Conservation (phyloP, 257 asterid species). For the Solanum bulbocastanum region DNA sequence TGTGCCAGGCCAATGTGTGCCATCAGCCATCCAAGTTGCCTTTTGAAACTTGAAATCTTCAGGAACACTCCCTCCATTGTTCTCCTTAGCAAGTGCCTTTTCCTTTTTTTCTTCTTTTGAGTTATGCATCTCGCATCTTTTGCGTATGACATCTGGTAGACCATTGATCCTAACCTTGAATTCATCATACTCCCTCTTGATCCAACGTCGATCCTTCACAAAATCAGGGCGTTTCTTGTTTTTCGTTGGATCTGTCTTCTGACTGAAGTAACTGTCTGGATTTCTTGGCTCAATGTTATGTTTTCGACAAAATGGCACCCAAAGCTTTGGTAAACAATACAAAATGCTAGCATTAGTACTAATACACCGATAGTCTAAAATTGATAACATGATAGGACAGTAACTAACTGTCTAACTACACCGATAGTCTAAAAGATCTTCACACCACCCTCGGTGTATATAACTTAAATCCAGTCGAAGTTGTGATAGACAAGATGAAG, state of each 20-base stretch:
- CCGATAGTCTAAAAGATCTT: neutral
- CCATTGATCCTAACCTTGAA: slow-evolving; percentile 94
- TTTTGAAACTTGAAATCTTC: slow-evolving; percentile 27
- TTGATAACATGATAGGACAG: neutral
- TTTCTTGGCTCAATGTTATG: slow-evolving; percentile 88
- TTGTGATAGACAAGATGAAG: neutral
- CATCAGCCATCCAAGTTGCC: slow-evolving; percentile 99
- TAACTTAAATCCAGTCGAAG: neutral
- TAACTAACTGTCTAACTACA: neutral
- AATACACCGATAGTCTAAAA: neutral
- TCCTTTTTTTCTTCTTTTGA: slow-evolving; percentile 42
- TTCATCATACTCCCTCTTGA: slow-evolving; percentile 93
- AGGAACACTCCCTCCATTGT: slow-evolving; percentile 35
- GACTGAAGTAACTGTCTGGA: slow-evolving; percentile 90
- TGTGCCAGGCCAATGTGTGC: slow-evolving; percentile 99
- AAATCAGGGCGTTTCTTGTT: slow-evolving; percentile 74
- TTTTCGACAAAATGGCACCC: slow-evolving; percentile 97
- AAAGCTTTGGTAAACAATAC: slow-evolving; percentile 29
- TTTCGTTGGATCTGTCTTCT: slow-evolving; percentile 72
- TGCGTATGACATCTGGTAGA: slow-evolving; percentile 57
- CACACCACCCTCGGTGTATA: neutral
- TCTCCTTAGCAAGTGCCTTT: slow-evolving; percentile 31
- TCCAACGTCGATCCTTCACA: slow-evolving; percentile 94
- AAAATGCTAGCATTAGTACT: neutral
- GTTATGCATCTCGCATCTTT: slow-evolving; percentile 67